Conservation (phyloP, 805 yeast species). For the Priceomyces fermenticarens region DNA sequence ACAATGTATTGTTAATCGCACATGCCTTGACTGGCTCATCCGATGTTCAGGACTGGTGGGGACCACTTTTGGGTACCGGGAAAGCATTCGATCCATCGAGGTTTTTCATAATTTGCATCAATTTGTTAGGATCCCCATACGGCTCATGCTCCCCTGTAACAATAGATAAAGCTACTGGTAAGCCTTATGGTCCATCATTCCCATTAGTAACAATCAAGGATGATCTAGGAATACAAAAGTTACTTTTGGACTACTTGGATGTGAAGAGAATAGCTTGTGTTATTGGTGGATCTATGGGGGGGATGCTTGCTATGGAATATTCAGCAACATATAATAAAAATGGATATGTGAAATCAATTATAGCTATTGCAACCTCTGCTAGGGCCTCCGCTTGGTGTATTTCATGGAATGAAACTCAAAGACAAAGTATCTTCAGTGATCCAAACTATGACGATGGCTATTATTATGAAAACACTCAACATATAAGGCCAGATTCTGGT, state of each 20-base stretch:
- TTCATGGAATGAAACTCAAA: constrained; percentile 97
- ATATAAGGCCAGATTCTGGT: constrained; percentile 72
- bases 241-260: constrained; percentile 75
- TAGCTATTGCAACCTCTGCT: constrained; percentile 91
- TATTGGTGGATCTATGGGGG: constrained; percentile 99
- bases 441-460: constrained; percentile 92
- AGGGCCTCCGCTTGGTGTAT: constrained; percentile 98
- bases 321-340: constrained; percentile 58
- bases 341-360: constrained; percentile 64
- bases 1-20: constrained; percentile 85
- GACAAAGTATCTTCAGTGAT: constrained; percentile 93
- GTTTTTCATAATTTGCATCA: constrained; percentile 82
- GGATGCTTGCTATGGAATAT: constrained; percentile 92
- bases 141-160: constrained; percentile 93
- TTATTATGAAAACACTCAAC: constrained; percentile 60
- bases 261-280: constrained; percentile 80
- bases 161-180: constrained; percentile 69
- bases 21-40: constrained; percentile 96
- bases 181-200: constrained; percentile 88
- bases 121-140: constrained; percentile 94
- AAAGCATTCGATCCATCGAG: constrained; percentile 88
- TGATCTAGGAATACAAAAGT: constrained; percentile 75
- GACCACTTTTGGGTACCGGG: constrained; percentile 82
- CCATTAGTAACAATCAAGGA: constrained; percentile 94
- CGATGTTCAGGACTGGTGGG: constrained; percentile 99